phyloP scores from a whole-genome alignment of 2,329 filamentous ascomycete genomes.

The Alternaria longipes region DNA sequence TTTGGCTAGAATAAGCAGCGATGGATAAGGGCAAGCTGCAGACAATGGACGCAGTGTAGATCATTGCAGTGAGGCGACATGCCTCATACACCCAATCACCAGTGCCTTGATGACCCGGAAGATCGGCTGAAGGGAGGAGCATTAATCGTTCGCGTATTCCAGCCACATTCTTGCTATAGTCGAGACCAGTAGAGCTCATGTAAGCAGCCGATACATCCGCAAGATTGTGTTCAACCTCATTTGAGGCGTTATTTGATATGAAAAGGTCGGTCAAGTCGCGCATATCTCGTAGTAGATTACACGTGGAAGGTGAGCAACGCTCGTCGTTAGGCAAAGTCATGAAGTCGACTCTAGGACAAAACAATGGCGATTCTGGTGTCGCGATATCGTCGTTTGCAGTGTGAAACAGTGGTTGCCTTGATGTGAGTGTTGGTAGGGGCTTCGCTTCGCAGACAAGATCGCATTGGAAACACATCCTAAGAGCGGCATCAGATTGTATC shows the following conservation, averaged over 20 bases:
- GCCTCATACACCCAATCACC: conserved; percentile 48
- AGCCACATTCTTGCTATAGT: conserved; percentile 26
- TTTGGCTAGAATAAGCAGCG: conserved; percentile 32
- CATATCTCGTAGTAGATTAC: conserved; percentile 42
- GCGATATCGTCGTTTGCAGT: conserved; percentile 6
- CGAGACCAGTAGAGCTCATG: not conserved
- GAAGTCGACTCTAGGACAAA: conserved; percentile 36
- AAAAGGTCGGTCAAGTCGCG: conserved; percentile 44
- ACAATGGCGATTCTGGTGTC: conserved; percentile 49
- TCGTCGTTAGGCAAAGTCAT: conserved; percentile 28
- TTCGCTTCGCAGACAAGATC: conserved; percentile 41
- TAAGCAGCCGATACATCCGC: conserved; percentile 9
- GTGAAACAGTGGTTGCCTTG: conserved; percentile 19
- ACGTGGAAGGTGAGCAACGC: conserved; percentile 33
- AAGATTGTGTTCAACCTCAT: conserved; percentile 9
- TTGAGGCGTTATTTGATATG: conserved; percentile 19
- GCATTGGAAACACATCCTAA: conserved; percentile 32
- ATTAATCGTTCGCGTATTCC: conserved; percentile 30
- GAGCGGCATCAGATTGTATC: conserved; percentile 11
- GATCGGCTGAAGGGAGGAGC: conserved; percentile 35
- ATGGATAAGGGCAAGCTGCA: conserved; percentile 39
- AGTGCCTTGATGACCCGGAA: conserved; percentile 26
- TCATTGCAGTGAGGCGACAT: conserved; percentile 45
- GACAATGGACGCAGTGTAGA: conserved; percentile 45
- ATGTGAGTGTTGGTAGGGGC: conserved; percentile 27